phyloP scores from a whole-genome alignment of 495 filamentous ascomycete genomes.

The Penicillium macrosclerotiorum region DNA sequence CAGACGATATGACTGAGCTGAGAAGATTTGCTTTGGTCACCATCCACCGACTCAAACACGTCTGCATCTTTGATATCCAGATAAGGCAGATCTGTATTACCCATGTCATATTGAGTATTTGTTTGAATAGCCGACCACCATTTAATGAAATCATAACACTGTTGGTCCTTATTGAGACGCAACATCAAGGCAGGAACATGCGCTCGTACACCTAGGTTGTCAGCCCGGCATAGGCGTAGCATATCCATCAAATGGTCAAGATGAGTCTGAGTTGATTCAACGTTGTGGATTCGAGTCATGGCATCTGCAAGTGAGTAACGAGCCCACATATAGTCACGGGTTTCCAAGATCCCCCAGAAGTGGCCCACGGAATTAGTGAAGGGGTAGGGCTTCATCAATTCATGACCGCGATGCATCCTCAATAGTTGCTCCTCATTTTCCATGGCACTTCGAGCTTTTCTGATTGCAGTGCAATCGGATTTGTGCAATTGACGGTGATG shows the following conservation, averaged over 20 bases:
- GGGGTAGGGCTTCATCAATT: constrained; percentile 25
- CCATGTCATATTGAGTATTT: constrained; percentile 34
- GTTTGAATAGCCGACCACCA: constrained; percentile 37
- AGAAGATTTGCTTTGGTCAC: background rate
- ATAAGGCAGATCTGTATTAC: constrained; percentile 26
- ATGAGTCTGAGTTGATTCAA: constrained; percentile 32
- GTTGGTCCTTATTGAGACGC: constrained; percentile 50
- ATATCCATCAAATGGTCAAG: constrained; percentile 36
- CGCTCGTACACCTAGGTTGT: constrained; percentile 45
- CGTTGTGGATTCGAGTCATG: constrained; percentile 30
- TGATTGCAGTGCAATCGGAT: constrained; percentile 38
- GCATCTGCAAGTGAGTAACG: constrained; percentile 27
- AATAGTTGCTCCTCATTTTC: constrained; percentile 35
- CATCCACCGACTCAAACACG: constrained; percentile 19
- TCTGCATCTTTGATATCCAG: constrained; percentile 29
- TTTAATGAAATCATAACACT: constrained; percentile 56
- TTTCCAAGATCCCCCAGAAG: constrained; percentile 39
- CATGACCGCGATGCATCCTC: constrained; percentile 16
- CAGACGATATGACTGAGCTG: background rate
- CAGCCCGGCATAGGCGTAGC: constrained; percentile 38
- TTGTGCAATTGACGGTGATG: constrained; percentile 40
- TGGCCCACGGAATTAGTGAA: constrained; percentile 35
- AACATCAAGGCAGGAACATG: constrained; percentile 41
- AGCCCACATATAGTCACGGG: constrained; percentile 44
- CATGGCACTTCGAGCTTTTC: constrained; percentile 15